Evolutionary conservation across 441 rosid species (phyloP), one percentile per base, ranked within the genome.

Genomic region (Brassica hybrid): DNA sequence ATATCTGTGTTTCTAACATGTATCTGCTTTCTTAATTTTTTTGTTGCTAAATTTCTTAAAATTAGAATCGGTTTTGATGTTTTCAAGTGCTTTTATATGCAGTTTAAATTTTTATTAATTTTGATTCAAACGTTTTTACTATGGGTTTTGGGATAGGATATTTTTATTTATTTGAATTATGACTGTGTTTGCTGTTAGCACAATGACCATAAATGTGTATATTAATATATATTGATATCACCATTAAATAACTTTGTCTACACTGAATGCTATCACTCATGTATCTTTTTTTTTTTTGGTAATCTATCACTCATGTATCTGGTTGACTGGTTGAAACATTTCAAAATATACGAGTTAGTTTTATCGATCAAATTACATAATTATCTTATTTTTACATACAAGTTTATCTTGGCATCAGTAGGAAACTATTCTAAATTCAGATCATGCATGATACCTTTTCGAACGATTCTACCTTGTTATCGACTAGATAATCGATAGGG

Each of bases 201-300:
- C 57, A 43, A 45, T 11, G 10, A 57, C 45, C 50, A 66, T 67
- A 67, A 75, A 59, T 75, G 60, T 67, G 14, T 14, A 23, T 34
- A 34, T 19, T 25, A 25, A 23, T 36, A 45, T 45, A 14, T 61
- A 30, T 1, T 25, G 59, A 43, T 57, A 57, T 17, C 73, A 43
- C 16, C 61, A 67, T 58, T 75, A 57, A 43, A 45, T 67, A 21
- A 18, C 7, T 66, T 67, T 75, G 60, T 67, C 43, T 75, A 48
- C 17, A 54, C 16, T 32, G 45, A 11, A 45, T 41, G 25, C 21
- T 19, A 34, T 67, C 60, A 18, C 59, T 0, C 27, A 75, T 14
- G 69, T 19, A 6, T 69, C 12, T 48, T n/a, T n/a, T n/a, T n/a
- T n/a, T n/a, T n/a, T n/a, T n/a, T n/a, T n/a, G n/a, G n/a, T n/a